Percentiles rank a stretch among this genome's conserved stretches.
Conservation (phyloP, 768 basidiomycete species). For the Amanita polypyramis region DNA sequence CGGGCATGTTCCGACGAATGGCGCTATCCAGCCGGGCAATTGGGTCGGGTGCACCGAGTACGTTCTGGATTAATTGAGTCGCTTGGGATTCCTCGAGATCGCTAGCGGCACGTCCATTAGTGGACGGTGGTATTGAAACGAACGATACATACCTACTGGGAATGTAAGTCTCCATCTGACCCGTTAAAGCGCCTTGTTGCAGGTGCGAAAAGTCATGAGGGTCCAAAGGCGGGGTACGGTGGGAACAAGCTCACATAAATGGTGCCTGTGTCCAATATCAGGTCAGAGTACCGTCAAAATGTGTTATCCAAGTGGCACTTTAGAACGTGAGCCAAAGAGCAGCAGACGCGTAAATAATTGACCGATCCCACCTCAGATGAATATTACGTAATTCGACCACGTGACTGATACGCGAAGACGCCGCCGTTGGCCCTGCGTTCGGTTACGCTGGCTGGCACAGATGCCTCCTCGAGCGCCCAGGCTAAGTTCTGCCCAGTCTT, state of each 20-base stretch:
- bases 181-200: background rate
- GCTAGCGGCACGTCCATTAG: slow-evolving; percentile 18
- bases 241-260: background rate
- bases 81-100: slow-evolving; percentile 41
- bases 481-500: background rate
- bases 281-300: background rate
- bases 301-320: background rate
- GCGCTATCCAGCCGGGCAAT: slow-evolving; percentile 12
- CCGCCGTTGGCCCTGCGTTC: background rate
- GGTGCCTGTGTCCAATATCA: background rate
- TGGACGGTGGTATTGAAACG: slow-evolving; percentile 4
- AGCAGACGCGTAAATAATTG: background rate
- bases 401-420: background rate
- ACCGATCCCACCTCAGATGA: background rate
- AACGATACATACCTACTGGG: slow-evolving; percentile 2
- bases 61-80: slow-evolving; percentile 39
- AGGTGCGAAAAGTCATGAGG: background rate
- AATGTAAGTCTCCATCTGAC: slow-evolving; percentile 7
- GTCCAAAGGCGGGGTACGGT: background rate
- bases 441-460: background rate
- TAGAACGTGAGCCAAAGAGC: background rate
- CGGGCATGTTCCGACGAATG: slow-evolving; percentile 12
- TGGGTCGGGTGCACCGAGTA: slow-evolving; percentile 21
- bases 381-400: slow-evolving; percentile 5
- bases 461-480: background rate